Base-by-base conservation (phyloP, 495 filamentous ascomycete species). In the Hypoxylon perforatum region DNA sequence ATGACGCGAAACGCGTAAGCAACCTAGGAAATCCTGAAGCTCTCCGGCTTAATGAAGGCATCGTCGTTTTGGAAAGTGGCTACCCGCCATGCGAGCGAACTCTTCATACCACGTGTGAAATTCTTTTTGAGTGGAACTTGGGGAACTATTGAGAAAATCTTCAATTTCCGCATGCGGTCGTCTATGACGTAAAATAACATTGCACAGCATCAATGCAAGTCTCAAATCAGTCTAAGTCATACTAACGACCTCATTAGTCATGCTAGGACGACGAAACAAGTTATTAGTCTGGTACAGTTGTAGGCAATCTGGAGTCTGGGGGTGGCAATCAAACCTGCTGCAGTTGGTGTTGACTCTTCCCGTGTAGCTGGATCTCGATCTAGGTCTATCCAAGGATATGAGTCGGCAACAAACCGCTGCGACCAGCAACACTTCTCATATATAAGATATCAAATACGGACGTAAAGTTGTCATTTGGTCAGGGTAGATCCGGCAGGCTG, bases 111-210 rank as follows among this genome's bases (percentile, higher is more conserved):
- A 61, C 56, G 50, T 56, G 50, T 60, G 30, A 49, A 19, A 47
- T 22, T 4, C 42, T 25, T 15, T 30, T 66, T 14, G 19, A 10
- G 63, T 35, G 50, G 23, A 56, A 8, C 57, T 50, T 33, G 28
- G 17, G 12, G 4, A 25, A 33, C 35, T 28, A 38, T 41, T 38
- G 35, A 36, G 36, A 45, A 46, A 33, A 38, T 23, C 22, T 47
- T 35, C 48, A 53, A 60, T 68, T 68, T 63, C 65, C 59, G 59
- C 55, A 63, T 68, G 35, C 65, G 59, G 65, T 23, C n/a, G 35
- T 63, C 65, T 56, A 68, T 68, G 65, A 68, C 65, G 65, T 68
- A 63, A 55, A 63, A 41, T 8, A n/a, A 28, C 9, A 53, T 22
- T 12, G 39, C n/a, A 53, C 17, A 62, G 25, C 64, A 25, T 46